phyloP scores from a whole-genome alignment of 2,329 filamentous ascomycete species.

The Cladosporium sp. region DNA sequence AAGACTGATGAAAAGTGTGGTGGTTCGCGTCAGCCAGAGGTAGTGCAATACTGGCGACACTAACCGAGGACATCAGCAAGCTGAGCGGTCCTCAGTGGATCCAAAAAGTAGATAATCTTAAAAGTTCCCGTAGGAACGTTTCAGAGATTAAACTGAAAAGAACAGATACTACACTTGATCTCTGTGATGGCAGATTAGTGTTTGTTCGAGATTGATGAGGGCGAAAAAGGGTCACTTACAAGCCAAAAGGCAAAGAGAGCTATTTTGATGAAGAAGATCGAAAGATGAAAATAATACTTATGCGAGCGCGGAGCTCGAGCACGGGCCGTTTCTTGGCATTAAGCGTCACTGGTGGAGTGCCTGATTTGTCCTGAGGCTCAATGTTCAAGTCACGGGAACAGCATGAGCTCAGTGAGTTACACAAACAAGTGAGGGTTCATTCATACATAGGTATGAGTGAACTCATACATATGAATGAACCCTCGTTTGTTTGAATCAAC shows the following conservation, averaged over 20 bases:
- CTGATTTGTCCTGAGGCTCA: background rate
- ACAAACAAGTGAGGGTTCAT: too few relatives aligned
- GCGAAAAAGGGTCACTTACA: too few relatives aligned
- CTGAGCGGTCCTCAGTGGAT: slow-evolving; percentile 15
- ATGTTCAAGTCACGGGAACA: background rate
- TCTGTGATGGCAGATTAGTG: too few relatives aligned
- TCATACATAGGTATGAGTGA: too few relatives aligned
- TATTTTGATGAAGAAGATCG: background rate
- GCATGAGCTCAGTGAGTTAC: background rate
- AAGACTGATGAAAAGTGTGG: slow-evolving; percentile 9
- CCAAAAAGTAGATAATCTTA: slow-evolving; percentile 18
- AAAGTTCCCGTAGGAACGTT: slow-evolving; percentile 11
- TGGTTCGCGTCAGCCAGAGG: slow-evolving; percentile 17
- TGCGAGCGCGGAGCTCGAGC: background rate
- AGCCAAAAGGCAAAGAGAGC: too few relatives aligned
- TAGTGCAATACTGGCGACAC: slow-evolving; percentile 21
- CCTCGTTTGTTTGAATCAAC: background rate
- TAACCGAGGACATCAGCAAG: slow-evolving; percentile 20
- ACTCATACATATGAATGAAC: background rate
- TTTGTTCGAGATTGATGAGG: too few relatives aligned
- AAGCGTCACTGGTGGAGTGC: background rate
- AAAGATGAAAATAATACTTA: background rate
- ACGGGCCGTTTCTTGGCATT: background rate
- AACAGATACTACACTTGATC: slow-evolving; percentile 21
- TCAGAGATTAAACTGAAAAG: slow-evolving; percentile 22